phyloP scores from a whole-genome alignment of 2,329 filamentous ascomycete species.

The Colletotrichum sp. region DNA sequence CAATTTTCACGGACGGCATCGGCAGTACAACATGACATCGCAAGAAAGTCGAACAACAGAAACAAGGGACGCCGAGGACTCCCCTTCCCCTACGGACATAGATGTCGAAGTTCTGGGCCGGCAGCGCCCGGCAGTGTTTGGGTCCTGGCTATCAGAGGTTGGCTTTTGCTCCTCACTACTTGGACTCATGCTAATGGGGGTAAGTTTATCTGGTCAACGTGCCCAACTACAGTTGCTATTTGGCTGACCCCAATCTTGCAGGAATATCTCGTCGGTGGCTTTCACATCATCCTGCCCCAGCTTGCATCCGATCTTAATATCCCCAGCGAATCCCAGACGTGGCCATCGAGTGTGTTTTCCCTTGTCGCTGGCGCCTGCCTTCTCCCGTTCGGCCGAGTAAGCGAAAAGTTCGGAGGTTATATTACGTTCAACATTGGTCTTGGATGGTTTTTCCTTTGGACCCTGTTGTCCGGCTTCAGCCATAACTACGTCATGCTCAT shows the following conservation, averaged over 20 bases:
- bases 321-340: conserved; percentile 63
- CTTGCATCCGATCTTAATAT: conserved; percentile 68
- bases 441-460: conserved; percentile 72
- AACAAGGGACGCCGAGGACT: neutral
- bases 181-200: conserved; percentile 66
- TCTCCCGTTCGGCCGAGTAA: conserved; percentile 66
- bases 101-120: conserved; percentile 66
- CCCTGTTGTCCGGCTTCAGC: conserved; percentile 73
- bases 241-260: conserved; percentile 25
- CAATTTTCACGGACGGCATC: neutral
- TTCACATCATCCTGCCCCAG: conserved; percentile 73
- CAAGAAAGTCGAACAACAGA: neutral
- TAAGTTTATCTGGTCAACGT: conserved; percentile 27
- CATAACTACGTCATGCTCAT: conserved; percentile 73
- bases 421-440: conserved; percentile 64
- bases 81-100: neutral
- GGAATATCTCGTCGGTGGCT: conserved; percentile 81
- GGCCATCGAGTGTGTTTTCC: conserved; percentile 69
- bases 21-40: neutral
- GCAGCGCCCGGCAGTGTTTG: conserved; percentile 63
- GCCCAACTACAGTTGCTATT: neutral
- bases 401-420: conserved; percentile 68
- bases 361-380: conserved; percentile 61
- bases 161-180: conserved; percentile 67
- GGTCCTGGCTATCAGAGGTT: conserved; percentile 56